Evolutionary conservation across 371 early-diverging fungal genomes (phyloP), one percentile per base, ranked within the genome.

Genomic region (Mortierella sp.): DNA sequence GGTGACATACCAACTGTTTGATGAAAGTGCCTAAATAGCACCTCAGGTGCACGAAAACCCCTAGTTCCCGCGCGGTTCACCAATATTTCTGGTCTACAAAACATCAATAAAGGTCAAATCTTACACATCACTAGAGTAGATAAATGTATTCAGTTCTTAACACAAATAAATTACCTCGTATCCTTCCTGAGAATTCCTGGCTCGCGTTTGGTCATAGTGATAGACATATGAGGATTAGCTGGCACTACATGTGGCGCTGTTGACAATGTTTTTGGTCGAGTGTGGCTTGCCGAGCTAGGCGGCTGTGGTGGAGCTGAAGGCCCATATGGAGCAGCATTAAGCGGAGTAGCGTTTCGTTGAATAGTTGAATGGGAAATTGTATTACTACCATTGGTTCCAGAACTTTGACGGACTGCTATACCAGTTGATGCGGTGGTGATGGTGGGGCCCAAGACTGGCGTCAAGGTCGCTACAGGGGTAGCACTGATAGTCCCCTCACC

Each of bases 11-110:
- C 93, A 23, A 89, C 88, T 4, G 96, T 94, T 76, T 99, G 99
- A 57, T 92, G 61, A 0, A 82, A 72, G n/a, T 93, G 91, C 60
- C 95, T 91, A 69, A 99, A 87, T 19, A 99, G 83, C 0, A 99
- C 97, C 79, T 99, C 99, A 0, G 99, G 99, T 7, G 99, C 97
- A 28, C 99, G 88, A 73, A 98, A 99, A 26, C 99, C 99, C 58
- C 98, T 86, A 1, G 99, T 99, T 17, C 99, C 99, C 15, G 98
- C 99, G n/a, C 99, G 91, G 66, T 93, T 93, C 1, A 98, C 99
- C 45, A 88, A 85, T 8, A 97, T 82, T 10, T 84, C 66, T 9
- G 94, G 95, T 60, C 96, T 59, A 26, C 2, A 29, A 64, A 51
- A 53, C 54, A 58, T 22, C 29, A 26, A 26, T 64, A 34, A 34